A percentile compares a stretch with the other conserved stretches of the same genome.
Conservation (phyloP, 139 green algal species). For the Haematococcus sp. region DNA sequence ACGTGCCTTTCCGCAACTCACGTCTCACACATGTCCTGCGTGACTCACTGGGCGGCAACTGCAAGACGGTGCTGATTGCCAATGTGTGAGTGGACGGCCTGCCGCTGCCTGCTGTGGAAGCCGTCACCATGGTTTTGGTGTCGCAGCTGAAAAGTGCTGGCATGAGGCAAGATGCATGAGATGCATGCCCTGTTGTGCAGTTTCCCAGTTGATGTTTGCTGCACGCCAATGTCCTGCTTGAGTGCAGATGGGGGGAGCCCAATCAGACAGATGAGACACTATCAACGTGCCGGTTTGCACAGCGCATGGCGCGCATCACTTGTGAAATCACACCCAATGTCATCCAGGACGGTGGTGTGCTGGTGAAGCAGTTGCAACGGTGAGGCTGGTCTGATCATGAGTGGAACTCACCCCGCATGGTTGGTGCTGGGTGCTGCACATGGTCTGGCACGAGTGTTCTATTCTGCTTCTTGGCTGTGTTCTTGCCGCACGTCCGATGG, state of each 20-base stretch:
- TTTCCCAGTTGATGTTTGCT: no score
- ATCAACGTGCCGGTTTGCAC: constrained; percentile 73
- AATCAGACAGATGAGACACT: constrained; percentile 63
- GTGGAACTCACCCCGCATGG: background rate
- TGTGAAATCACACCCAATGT: constrained; percentile 53
- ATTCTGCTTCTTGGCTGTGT: no score
- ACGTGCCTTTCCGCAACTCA: constrained; percentile 68
- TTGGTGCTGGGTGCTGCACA: no score
- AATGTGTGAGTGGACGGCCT: constrained; percentile 43
- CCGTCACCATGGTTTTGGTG: no score
- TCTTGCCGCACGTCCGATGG: no score
- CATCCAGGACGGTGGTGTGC: constrained; percentile 30
- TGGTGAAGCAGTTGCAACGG: constrained; percentile 43
- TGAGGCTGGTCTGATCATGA: constrained; percentile 11
- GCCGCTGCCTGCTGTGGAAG: background rate
- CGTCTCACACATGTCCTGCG: constrained; percentile 75
- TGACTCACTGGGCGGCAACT: constrained; percentile 73
- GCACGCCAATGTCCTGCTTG: no score
- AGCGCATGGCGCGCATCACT: constrained; percentile 64
- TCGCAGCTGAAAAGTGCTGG: no score
- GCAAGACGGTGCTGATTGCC: constrained; percentile 63
- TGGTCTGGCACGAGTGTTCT: no score
- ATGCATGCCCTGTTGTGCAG: no score
- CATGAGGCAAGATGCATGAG: no score
- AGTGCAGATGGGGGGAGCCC: constrained; percentile 41